Conservation (phyloP, 139 green algal species). For the Closterium sp. region DNA sequence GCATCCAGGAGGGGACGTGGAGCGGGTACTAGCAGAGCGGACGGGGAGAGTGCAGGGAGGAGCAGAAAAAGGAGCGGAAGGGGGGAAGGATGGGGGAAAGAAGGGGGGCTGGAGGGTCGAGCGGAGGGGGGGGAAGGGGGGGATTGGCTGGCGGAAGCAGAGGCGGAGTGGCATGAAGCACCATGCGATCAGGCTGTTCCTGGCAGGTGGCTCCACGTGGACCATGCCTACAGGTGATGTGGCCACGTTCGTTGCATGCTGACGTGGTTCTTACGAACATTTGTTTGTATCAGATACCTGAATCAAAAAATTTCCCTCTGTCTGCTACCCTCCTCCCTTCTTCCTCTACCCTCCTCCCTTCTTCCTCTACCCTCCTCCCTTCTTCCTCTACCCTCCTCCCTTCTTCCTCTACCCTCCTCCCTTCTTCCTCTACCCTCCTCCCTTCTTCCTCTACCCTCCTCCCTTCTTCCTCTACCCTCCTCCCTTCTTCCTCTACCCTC, state of each 20-base stretch:
- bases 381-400: too few species aligned
- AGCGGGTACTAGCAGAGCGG: not conserved
- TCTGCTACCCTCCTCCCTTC: too few species aligned
- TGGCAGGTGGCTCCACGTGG: not conserved
- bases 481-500: too few species aligned
- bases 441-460: too few species aligned
- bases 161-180: not conserved
- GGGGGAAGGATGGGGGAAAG: not conserved
- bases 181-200: not conserved
- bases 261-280: not conserved
- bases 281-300: too few species aligned
- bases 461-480: too few species aligned
- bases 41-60: not conserved
- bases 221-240: not conserved
- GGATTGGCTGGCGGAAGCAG: not conserved
- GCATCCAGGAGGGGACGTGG: not conserved
- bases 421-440: too few species aligned
- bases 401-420: too few species aligned
- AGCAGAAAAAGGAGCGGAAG: not conserved
- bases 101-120: too few species aligned
- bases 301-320: too few species aligned
- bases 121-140: not conserved
- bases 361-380: too few species aligned
- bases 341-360: too few species aligned
- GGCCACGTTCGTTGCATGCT: not conserved